A percentile compares a stretch with the other conserved stretches of the same genome.
Conservation (phyloP, 2,329 filamentous ascomycete genomes). For the Fusarium staphyleae region DNA sequence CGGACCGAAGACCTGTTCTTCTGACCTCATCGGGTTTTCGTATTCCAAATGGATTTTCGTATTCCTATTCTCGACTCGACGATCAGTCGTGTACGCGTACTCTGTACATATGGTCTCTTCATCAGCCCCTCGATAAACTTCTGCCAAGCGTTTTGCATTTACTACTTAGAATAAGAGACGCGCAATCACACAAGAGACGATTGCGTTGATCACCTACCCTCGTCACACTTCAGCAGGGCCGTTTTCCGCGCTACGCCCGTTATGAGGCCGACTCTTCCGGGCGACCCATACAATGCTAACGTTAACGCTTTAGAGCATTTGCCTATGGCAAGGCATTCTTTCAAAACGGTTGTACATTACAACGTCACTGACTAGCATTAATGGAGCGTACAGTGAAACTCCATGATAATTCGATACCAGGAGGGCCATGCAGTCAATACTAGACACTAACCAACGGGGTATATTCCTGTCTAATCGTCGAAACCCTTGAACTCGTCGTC, state of each 20-base stretch:
- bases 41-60: slow-evolving; percentile 24
- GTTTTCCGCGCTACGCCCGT: neutral
- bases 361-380: neutral
- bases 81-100: slow-evolving; percentile 27
- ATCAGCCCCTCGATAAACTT: too few relatives aligned
- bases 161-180: neutral
- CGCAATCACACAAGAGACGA: slow-evolving; percentile 2
- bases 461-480: slow-evolving; percentile 52
- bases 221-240: neutral
- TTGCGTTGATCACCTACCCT: slow-evolving; percentile 1
- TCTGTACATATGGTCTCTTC: too few relatives aligned
- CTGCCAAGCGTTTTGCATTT: too few relatives aligned
- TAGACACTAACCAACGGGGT: slow-evolving; percentile 29
- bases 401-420: too few relatives aligned
- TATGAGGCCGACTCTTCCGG: neutral
- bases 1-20: slow-evolving; percentile 26
- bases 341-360: neutral
- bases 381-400: neutral
- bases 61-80: neutral
- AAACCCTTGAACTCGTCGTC: slow-evolving; percentile 68
- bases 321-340: neutral
- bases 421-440: neutral
- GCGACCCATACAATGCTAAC: neutral
- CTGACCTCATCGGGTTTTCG: neutral
- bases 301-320: neutral